Evolutionary conservation across 1,139 yeast species (phyloP).

Genomic region (Magnusiomyces ingens): DNA sequence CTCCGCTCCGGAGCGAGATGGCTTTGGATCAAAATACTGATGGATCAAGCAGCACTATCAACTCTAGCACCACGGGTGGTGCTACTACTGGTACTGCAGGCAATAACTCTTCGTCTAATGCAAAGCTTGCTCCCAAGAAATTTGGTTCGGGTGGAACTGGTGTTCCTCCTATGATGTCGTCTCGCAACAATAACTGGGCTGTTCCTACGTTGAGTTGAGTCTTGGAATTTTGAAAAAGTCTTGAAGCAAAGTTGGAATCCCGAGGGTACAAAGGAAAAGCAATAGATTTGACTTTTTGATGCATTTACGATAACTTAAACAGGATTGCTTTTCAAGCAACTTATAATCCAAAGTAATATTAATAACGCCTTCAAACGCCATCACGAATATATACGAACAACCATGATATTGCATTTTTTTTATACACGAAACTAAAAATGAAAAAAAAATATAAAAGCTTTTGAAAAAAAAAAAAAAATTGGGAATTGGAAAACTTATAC

Average conservation of each 20-base stretch:
- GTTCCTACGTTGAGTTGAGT: not conserved
- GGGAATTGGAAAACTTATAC: not conserved
- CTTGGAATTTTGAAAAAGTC: not conserved
- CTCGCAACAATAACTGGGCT: not conserved
- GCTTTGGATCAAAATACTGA: not conserved
- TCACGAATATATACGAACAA: not conserved
- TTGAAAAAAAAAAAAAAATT: not conserved
- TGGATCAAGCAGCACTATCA: not conserved
- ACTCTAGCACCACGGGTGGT: too few relatives aligned
- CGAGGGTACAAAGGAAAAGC: not conserved
- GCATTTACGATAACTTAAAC: not conserved
- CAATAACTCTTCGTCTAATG: not conserved
- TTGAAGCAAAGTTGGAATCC: not conserved
- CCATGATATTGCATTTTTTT: not conserved
- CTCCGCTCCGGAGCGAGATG: constrained; percentile 1
- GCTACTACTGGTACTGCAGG: too few relatives aligned
- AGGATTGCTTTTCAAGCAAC: not conserved
- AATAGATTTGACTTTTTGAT: not conserved
- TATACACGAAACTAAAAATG: not conserved
- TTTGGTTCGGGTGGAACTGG: not conserved
- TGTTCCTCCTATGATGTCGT: not conserved
- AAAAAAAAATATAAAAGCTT: constrained; percentile 1
- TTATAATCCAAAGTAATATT: not conserved
- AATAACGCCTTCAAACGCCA: not conserved
- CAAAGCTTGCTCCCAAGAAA: not conserved